These are phyloP conservation scores for Ceratocystis huliohia DNA, from an alignment of 2,329 filamentous ascomycete genomes.

Conservation along the genomic window DNA sequence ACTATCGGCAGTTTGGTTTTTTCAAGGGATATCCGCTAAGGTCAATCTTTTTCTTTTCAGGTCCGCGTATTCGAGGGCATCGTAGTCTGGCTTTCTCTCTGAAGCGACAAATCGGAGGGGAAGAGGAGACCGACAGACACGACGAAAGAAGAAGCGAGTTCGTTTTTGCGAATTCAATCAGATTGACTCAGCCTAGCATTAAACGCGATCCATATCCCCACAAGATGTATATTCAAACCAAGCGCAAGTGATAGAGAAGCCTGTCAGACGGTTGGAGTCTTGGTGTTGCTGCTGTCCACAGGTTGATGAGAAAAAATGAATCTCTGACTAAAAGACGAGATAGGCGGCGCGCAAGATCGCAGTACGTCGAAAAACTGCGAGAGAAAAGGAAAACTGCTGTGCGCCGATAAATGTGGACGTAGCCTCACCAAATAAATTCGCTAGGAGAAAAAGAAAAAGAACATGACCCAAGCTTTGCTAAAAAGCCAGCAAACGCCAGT, in stretches of 20 bases:
- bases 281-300: background rate
- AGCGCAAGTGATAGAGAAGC: background rate
- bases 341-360: background rate
- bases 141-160: background rate
- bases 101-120: background rate
- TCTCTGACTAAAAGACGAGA: background rate
- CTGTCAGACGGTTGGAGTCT: background rate
- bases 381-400: background rate
- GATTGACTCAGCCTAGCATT: background rate
- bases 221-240: background rate
- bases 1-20: background rate
- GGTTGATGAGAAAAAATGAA: too few species aligned
- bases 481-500: background rate
- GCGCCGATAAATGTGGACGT: background rate
- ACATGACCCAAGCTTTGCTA: background rate
- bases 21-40: background rate
- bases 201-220: background rate
- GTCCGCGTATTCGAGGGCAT: background rate
- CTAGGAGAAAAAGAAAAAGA: background rate
- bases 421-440: slow-evolving; percentile 6
- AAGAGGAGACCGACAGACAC: background rate
- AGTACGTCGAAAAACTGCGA: background rate
- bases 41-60: background rate
- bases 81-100: background rate
- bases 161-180: background rate